Evolutionary conservation across 177 flowering plant genomes (phyloP).

Genomic region (Vitis hybrid): DNA sequence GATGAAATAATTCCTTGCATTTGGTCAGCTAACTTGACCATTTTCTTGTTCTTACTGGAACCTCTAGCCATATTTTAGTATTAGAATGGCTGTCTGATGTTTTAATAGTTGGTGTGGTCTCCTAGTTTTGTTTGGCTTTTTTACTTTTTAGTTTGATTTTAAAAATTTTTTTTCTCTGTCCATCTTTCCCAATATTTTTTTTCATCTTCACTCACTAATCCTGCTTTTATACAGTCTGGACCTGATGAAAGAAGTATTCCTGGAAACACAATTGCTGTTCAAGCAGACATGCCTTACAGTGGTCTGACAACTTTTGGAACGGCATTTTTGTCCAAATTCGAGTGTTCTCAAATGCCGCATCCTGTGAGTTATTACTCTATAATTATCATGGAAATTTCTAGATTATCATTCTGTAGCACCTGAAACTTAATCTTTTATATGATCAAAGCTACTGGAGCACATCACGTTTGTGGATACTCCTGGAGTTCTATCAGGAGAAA

Average conservation of each 20-base stretch:
- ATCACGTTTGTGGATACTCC: slow-evolving; percentile 96
- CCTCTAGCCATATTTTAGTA: neutral
- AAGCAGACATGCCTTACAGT: slow-evolving; percentile 95
- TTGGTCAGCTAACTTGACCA: neutral
- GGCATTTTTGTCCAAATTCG: slow-evolving; percentile 91
- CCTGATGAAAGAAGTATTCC: slow-evolving; percentile 93
- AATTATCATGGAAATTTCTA: neutral
- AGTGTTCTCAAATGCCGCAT: slow-evolving; percentile 99
- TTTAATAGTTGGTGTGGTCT: neutral
- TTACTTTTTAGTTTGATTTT: neutral
- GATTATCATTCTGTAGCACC: neutral
- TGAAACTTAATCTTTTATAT: slow-evolving; percentile 13
- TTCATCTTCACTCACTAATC: neutral
- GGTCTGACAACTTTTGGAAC: slow-evolving; percentile 90
- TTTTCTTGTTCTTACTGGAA: neutral
- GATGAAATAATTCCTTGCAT: neutral
- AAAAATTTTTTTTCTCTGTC: neutral
- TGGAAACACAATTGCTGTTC: slow-evolving; percentile 95
- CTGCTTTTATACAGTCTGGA: slow-evolving; percentile 64
- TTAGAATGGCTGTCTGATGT: neutral
- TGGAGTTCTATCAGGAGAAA: slow-evolving; percentile 98
- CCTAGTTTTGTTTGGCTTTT: neutral
- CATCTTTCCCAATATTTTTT: slow-evolving; percentile 2
- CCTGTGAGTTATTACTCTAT: slow-evolving; percentile 49
- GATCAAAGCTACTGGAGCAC: slow-evolving; percentile 78